Evolutionary conservation across 2,329 filamentous ascomycete genomes (phyloP).

Genomic region (Ophiosphaerella korrae): DNA sequence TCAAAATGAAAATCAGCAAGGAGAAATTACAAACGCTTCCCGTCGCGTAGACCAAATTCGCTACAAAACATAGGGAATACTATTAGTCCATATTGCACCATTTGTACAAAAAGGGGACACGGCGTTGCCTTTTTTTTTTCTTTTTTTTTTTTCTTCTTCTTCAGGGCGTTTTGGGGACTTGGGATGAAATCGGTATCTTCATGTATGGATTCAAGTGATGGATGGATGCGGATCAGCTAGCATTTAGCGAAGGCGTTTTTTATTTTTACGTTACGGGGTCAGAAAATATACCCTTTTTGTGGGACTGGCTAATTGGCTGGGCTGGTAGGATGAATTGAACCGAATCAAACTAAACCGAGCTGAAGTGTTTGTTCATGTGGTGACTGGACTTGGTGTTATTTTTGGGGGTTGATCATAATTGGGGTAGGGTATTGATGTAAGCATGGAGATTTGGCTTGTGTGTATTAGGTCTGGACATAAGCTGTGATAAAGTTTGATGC

Average conservation of each 20-base stretch:
- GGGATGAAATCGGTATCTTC: background rate
- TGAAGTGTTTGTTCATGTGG: no score
- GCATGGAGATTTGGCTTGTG: no score
- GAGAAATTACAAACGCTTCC: constrained; percentile 10
- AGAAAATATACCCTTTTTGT: background rate
- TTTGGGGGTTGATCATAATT: no score
- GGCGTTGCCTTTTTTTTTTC: no score
- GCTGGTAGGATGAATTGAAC: background rate
- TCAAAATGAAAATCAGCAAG: constrained; percentile 27
- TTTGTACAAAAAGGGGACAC: no score
- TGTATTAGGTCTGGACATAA: no score
- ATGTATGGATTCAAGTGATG: background rate
- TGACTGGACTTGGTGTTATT: no score
- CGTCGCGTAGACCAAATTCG: background rate
- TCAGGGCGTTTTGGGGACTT: no score
- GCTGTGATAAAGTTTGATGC: no score
- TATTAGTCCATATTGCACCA: background rate
- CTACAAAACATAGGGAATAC: background rate
- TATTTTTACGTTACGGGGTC: background rate
- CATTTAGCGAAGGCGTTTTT: constrained; percentile 33
- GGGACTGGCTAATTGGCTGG: background rate
- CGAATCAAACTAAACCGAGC: no score
- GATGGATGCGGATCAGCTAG: background rate
- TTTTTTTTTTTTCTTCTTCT: no score
- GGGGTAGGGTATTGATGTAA: no score